These are phyloP conservation scores for Akanthomyces lecanii DNA, from an alignment of 2,329 filamentous ascomycete genomes.

Conservation along the genomic window DNA sequence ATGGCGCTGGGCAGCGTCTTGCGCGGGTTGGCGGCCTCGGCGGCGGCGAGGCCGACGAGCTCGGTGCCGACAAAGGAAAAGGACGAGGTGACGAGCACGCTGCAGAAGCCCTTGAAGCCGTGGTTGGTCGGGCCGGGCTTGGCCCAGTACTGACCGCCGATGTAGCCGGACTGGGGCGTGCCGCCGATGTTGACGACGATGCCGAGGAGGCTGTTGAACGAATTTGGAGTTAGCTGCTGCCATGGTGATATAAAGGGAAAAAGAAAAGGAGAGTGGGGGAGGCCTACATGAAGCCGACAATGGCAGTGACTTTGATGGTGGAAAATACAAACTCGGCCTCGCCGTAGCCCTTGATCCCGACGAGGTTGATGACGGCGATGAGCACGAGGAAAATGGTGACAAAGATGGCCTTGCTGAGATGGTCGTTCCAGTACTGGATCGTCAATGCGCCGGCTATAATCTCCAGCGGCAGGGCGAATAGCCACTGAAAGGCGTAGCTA, in stretches of 20 bases:
- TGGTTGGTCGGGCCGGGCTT: conserved; percentile 42
- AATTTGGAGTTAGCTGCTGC: background rate
- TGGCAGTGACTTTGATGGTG: conserved; percentile 24
- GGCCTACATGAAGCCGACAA: conserved; percentile 25
- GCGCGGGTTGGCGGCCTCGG: conserved; percentile 47
- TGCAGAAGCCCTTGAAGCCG: conserved; percentile 47
- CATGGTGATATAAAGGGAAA: background rate
- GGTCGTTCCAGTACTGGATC: conserved; percentile 66
- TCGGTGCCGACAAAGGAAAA: conserved; percentile 53
- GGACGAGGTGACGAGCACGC: conserved; percentile 49
- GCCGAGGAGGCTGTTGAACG: conserved; percentile 16
- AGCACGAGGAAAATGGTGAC: conserved; percentile 70
- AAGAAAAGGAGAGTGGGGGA: background rate
- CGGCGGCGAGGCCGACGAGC: conserved; percentile 49
- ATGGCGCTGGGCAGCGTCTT: conserved; percentile 45
- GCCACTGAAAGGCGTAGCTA: conserved; percentile 75
- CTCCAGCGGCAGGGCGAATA: conserved; percentile 71
- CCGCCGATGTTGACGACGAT: conserved; percentile 37
- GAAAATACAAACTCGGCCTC: conserved; percentile 26
- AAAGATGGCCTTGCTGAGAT: conserved; percentile 64
- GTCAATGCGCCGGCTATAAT: conserved; percentile 77
- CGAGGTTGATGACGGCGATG: conserved; percentile 24
- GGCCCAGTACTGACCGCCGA: conserved; percentile 35
- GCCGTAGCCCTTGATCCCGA: conserved; percentile 26
- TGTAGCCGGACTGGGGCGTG: conserved; percentile 26